Evolutionary conservation across 345 rosid genomes (phyloP), one percentile per base, ranked within the genome.

Genomic region (Zanthoxylum bungeanum): DNA sequence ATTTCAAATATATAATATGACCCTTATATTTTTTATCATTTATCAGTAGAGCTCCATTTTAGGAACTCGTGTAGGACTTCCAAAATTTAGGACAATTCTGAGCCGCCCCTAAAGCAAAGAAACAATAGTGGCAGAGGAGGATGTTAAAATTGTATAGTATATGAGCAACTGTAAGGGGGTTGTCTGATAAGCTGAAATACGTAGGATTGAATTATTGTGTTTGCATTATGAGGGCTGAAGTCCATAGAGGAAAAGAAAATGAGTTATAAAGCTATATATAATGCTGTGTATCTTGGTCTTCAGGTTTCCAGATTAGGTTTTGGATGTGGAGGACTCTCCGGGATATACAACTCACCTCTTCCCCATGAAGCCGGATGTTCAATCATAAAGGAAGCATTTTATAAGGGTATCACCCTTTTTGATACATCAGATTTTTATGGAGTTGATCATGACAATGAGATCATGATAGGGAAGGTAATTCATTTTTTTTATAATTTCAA

Each of bases 301-400:
- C 7, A 85, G 87, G 83, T 85, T 34, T 83, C 83, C 2, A 80
- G 74, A 68, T 64, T 81, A 72, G 89, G 89, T 21, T 78, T 82
- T 60, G 87, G 86, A 56, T 85, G 91, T n/a, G 85, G 5, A 2
- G 83, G 89, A 11, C 85, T 87, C 51, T 79, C 86, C 5, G 83
- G 88, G 4, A 4, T 77, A 0, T 42, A 33, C 3, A 80, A 85
- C 70, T 77, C 78, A 31, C 85, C 86, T 61, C 79, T 85, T 8
- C 53, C 86, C 25, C 86, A 77, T 70, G 86, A 84, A 77, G 88
- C 57, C 27, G 88, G 86, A 55, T 77, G 81, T 75, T 66, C 78
- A 2, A 16, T 82, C 42, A 55, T 82, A 56, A 80, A 75, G 59
- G 75, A 75, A 51, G 86, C 79, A n/a, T 87, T 78, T 33, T 3